phyloP scores from a whole-genome alignment of 2,329 filamentous ascomycete species.

The Exophiala bonariae region DNA sequence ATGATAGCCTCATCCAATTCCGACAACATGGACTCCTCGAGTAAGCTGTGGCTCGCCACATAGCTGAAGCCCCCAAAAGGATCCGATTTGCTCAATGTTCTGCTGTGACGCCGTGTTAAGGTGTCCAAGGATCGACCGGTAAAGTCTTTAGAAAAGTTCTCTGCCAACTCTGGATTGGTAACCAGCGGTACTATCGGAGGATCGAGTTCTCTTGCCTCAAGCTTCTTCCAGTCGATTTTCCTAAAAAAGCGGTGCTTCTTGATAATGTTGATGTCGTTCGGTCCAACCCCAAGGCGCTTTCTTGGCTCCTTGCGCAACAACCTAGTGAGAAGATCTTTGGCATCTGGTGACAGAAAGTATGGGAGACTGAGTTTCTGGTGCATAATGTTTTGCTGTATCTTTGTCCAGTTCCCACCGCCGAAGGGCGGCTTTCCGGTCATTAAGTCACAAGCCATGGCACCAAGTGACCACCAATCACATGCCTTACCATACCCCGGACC shows the following conservation, averaged over 20 bases:
- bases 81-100: conserved; percentile 35
- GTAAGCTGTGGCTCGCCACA: conserved; percentile 47
- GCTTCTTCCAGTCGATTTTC: conserved; percentile 89
- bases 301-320: conserved; percentile 87
- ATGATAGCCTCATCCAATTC: conserved; percentile 26
- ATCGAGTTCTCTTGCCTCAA: conserved; percentile 77
- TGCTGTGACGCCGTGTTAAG: conserved; percentile 23
- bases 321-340: conserved; percentile 88
- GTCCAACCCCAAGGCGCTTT: conserved; percentile 87
- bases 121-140: conserved; percentile 52
- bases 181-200: conserved; percentile 92
- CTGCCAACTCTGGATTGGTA: conserved; percentile 90
- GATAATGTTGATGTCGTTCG: conserved; percentile 80
- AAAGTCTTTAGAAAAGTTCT: conserved; percentile 95
- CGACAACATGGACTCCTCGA: conserved; percentile 36
- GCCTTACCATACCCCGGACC: conserved; percentile 72
- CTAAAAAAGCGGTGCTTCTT: conserved; percentile 96
- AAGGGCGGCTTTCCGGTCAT: conserved; percentile 93
- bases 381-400: conserved; percentile 93
- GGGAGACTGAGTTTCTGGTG: conserved; percentile 87
- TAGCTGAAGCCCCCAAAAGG: conserved; percentile 52
- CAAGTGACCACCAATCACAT: conserved; percentile 98
- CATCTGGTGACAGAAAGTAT: conserved; percentile 86
- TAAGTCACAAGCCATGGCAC: conserved; percentile 86
- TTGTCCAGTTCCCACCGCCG: conserved; percentile 84